Base-by-base conservation (phyloP, 1,284 basidiomycete genomes). In the Ustilago hordei region DNA sequence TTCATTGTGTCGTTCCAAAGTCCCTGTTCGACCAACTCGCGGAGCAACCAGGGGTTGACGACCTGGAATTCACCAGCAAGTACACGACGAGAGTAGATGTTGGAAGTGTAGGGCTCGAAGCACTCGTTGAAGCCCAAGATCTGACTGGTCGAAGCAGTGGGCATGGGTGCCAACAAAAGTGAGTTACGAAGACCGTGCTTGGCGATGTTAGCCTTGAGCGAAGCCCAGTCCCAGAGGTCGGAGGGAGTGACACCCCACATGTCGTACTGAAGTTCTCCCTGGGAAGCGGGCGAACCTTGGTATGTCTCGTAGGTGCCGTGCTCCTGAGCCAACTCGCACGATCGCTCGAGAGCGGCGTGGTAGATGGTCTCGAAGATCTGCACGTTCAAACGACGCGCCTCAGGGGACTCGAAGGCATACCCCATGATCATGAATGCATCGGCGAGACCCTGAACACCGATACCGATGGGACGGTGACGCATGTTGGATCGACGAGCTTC, bases 361-460 rank as follows among this genome's bases (percentile, higher is more conserved):
- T 99, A 99, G 86, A 99, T 98, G 32, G 97, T 99, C 90, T 99
- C 97, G 86, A 98, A 98, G 87, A 99, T 98, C 88, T 97, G 91
- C 76, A 93, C 89, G 88, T 99, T 99, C 80, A 99, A 91, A 81
- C 91, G 88, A 81, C 93, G 92, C 35, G 96, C 97, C 70, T 92
- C 92, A 23, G 90, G 90, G 11, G 94, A 95, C 84, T 99, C 96
- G 87, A 99, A 99, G 0, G 97, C 93, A 90, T 98, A 91, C 75
- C 93, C 93, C 45, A 99, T 90, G 55, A 93, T 93, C 95, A 98
- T 98, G 89, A 99, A 99, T 1, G 96, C 91, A 84, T 99, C 97
- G 15, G 97, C 97, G 53, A 99, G 92, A 87, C 97, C 97, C 87
- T 99, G 95, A 69, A 99, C 95, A 87, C 97, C 97, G 82, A 99